Evolutionary conservation across 176 grass and related monocot genomes (phyloP).

Genomic region (Eragrostis curvula): DNA sequence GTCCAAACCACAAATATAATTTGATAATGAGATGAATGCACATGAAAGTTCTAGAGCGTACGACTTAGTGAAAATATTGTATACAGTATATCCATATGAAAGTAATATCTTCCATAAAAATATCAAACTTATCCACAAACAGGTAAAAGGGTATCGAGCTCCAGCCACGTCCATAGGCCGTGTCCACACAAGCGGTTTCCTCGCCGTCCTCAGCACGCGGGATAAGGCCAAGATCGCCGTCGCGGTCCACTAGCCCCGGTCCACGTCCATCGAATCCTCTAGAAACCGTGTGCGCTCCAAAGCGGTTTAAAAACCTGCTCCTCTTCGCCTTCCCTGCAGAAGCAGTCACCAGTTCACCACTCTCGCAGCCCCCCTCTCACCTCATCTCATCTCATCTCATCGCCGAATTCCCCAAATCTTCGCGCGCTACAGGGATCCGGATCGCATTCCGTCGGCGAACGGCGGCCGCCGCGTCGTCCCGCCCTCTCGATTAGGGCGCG

Average conservation of each 20-base stretch:
- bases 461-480: conserved; percentile 13
- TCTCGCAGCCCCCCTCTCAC: background rate
- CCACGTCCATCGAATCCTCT: conserved; percentile 48
- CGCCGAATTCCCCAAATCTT: background rate
- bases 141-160: too few species aligned
- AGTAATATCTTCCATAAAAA: background rate
- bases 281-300: conserved; percentile 29
- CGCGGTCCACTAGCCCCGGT: background rate
- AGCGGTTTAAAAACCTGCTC: conserved; percentile 29
- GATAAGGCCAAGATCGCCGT: conserved; percentile 25
- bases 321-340: background rate
- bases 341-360: background rate
- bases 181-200: background rate
- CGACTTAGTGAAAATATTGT: background rate
- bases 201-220: background rate
- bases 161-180: background rate
- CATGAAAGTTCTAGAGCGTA: background rate
- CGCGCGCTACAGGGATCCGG: conserved; percentile 29
- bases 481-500: conserved; percentile 42
- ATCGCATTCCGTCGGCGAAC: conserved; percentile 5
- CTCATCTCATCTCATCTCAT: background rate
- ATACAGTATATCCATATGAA: too few species aligned
- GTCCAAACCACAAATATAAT: background rate
- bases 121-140: background rate
- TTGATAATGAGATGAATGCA: background rate